Evolutionary conservation across 345 rosid species (phyloP).

Genomic region (Linum usitatissimum): DNA sequence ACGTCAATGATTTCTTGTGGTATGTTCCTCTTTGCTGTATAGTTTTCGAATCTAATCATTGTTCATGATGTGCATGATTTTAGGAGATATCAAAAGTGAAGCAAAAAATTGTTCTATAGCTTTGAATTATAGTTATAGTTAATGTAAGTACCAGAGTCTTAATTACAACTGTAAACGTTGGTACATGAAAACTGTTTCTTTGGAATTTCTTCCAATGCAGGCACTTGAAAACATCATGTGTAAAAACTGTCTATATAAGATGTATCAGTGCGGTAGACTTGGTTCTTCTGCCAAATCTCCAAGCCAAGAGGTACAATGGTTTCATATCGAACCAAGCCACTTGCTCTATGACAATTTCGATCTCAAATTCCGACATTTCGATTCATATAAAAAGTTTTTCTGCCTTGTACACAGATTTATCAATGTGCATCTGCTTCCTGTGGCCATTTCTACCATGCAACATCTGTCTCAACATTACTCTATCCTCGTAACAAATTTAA

Average conservation of each 20-base stretch:
- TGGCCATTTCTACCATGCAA: constrained; percentile 65
- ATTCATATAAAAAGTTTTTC: background rate
- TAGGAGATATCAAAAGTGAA: no score
- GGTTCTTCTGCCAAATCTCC: constrained; percentile 46
- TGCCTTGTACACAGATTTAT: constrained; percentile 34
- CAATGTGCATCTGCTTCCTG: constrained; percentile 56
- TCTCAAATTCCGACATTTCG: constrained; percentile 5
- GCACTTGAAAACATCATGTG: constrained; percentile 39
- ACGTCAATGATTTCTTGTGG: constrained; percentile 16
- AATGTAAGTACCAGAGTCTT: no score
- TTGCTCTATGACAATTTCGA: background rate
- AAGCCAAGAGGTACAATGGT: constrained; percentile 38
- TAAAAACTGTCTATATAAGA: constrained; percentile 38
- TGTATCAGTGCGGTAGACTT: constrained; percentile 60
- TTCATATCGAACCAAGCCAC: no score
- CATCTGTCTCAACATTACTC: constrained; percentile 50
- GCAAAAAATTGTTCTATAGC: no score
- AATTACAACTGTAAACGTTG: no score
- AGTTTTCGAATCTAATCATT: background rate
- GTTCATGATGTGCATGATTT: no score
- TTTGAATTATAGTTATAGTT: background rate
- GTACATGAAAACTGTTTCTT: no score
- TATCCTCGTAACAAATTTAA: constrained; percentile 23
- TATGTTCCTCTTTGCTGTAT: background rate
- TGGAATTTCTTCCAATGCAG: constrained; percentile 28